Evolutionary conservation across 495 filamentous ascomycete genomes (phyloP).

Genomic region (Acidiella bohemica): DNA sequence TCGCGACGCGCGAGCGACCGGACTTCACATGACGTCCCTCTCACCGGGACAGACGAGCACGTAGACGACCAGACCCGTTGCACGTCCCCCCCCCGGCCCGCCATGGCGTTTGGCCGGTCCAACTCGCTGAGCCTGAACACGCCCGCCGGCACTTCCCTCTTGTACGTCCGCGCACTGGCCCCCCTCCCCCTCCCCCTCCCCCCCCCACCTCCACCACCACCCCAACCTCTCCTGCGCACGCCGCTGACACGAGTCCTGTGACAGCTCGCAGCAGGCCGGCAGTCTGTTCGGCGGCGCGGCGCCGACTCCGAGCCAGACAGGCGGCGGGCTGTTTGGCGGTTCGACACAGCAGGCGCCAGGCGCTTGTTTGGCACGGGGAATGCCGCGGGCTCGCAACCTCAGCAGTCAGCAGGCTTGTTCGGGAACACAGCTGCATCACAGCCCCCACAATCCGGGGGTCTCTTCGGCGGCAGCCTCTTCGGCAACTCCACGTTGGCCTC

Average conservation of each 20-base stretch:
- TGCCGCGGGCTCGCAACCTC: constrained; percentile 6
- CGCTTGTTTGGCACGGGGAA: background rate
- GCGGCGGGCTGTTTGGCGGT: background rate
- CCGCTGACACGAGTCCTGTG: background rate
- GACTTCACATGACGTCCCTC: constrained; percentile 1
- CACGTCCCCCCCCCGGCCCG: too few relatives aligned
- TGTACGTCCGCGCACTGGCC: too few relatives aligned
- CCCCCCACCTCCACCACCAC: background rate
- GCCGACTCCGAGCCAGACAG: background rate
- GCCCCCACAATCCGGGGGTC: background rate
- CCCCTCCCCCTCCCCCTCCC: too few relatives aligned
- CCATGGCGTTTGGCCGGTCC: constrained; percentile 14
- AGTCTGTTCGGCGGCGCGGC: constrained; percentile 11
- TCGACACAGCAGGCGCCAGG: background rate
- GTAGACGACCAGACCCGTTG: too few relatives aligned
- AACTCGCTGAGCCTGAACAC: constrained; percentile 19
- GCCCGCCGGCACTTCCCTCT: constrained; percentile 9
- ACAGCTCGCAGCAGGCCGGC: constrained; percentile 1
- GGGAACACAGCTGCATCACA: background rate
- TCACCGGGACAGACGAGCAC: too few relatives aligned
- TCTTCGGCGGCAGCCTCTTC: constrained; percentile 9
- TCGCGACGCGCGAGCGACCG: too few relatives aligned
- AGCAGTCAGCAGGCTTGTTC: constrained; percentile 11
- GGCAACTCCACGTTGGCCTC: constrained; percentile 4
- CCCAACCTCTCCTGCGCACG: background rate